Evolutionary conservation across 441 rosid genomes (phyloP).

Genomic region (Arabidopsis hybrid): DNA sequence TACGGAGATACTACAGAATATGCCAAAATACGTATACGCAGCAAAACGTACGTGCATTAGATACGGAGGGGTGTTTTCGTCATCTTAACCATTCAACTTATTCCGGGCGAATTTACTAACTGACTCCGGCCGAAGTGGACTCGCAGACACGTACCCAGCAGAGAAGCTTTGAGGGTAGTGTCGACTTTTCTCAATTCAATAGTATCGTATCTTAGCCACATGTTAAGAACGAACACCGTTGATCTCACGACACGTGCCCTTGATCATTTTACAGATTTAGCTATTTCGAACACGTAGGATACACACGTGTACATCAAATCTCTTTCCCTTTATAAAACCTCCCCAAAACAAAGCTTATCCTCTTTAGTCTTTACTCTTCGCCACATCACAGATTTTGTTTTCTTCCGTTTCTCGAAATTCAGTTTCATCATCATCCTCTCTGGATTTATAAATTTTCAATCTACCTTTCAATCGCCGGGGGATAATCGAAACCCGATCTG

Average conservation of each 20-base stretch:
- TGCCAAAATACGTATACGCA: constrained; percentile 25
- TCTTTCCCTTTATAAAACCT: constrained; percentile 40
- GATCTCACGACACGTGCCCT: constrained; percentile 44
- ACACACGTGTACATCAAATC: constrained; percentile 43
- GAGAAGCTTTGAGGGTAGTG: constrained; percentile 27
- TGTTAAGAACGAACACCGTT: constrained; percentile 17
- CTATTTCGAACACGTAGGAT: constrained; percentile 45
- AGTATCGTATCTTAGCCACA: constrained; percentile 43
- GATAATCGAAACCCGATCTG: constrained; percentile 9
- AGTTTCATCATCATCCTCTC: constrained; percentile 9
- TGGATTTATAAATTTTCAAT: background rate
- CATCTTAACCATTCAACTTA: constrained; percentile 18
- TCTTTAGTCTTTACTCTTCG: constrained; percentile 16
- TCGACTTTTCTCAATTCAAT: background rate
- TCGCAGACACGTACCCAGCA: constrained; percentile 28
- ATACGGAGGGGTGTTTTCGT: constrained; percentile 35
- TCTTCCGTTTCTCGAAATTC: constrained; percentile 12
- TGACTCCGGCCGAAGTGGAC: constrained; percentile 31
- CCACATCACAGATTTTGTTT: constrained; percentile 26
- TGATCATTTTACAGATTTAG: background rate
- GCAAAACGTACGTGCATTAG: constrained; percentile 4
- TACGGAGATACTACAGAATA: constrained; percentile 34
- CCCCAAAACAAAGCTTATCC: constrained; percentile 11
- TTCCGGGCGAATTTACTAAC: constrained; percentile 12
- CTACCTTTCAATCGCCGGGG: constrained; percentile 17